phyloP scores from a whole-genome alignment of 176 grass and related monocot genomes.

The Aechmea fasciata region DNA sequence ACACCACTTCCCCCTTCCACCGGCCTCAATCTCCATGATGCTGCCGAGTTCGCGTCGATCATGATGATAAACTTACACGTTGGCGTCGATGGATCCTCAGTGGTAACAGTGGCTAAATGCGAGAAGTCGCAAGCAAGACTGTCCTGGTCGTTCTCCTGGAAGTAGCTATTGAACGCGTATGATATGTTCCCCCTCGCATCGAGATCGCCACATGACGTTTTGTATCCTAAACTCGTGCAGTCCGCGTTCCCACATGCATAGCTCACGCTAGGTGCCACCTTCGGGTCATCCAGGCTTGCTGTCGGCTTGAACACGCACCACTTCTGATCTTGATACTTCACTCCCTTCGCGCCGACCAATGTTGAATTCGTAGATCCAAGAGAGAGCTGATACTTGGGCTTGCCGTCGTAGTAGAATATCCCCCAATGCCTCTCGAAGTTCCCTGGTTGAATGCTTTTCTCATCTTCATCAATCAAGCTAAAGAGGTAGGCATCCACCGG shows the following conservation, averaged over 20 bases:
- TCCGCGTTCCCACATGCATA: constrained; percentile 62
- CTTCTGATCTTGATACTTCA: constrained; percentile 35
- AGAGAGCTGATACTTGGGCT: constrained; percentile 57
- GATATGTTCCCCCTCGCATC: constrained; percentile 68
- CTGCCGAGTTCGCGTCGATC: constrained; percentile 22
- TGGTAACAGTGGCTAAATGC: constrained; percentile 42
- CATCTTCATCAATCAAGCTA: constrained; percentile 78
- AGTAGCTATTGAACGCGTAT: constrained; percentile 66
- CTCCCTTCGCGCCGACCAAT: constrained; percentile 34
- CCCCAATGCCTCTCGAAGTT: constrained; percentile 96
- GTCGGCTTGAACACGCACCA: constrained; percentile 71
- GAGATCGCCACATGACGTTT: constrained; percentile 54
- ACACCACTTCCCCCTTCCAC: not conserved
- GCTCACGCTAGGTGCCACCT: constrained; percentile 46
- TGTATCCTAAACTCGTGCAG: constrained; percentile 74
- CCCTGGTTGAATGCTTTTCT: constrained; percentile 67
- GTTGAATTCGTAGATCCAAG: constrained; percentile 11
- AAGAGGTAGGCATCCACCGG: constrained; percentile 71
- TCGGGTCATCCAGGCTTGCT: constrained; percentile 26
- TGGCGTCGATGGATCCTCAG: constrained; percentile 31
- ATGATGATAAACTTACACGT: constrained; percentile 49
- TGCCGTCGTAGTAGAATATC: constrained; percentile 74
- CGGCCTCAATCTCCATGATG: not conserved
- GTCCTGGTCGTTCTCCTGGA: constrained; percentile 75
- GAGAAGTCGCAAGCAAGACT: constrained; percentile 48